Base-by-base conservation (phyloP, 176 grass and related monocot species). In the Rhipidocladum racemiflorum region DNA sequence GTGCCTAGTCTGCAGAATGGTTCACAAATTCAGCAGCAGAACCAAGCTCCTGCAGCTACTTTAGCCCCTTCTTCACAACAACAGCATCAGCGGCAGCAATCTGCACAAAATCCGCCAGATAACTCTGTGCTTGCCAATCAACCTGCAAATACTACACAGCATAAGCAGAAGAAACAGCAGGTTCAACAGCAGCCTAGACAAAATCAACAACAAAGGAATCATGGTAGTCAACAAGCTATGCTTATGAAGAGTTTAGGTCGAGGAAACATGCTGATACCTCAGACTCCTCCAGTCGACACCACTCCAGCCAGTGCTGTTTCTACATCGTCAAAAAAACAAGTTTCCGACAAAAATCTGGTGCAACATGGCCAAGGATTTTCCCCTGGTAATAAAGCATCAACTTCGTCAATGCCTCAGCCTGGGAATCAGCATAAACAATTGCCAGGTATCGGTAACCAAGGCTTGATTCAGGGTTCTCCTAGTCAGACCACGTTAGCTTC, bases 181-280 rank as follows among this genome's bases (percentile, higher is more conserved):
- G 82, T 32, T 63, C 87, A 87, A 16, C 91, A 81, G 48, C 92
- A 94, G 35, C 81, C 85, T 63, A 91, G 83, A 61, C 92, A 91
- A 69, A 94, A 89, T 73, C 82, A 81, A 43, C 90, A 92, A 70
- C 89, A 87, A 81, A 92, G 92, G 79, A 88, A 89, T 62, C 95
- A 91, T 39, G 83, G 78, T 68, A 94, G 91, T 65, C 95, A 95
- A 55, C 91, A 90, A 54, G 86, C 84, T 76, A 98, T 93, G 85
- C 92, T 92, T 61, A 85, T 92, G 70, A 94, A 94, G 86, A 89
- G 88, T 61, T 78, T 90, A 89, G 92, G 95, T 12, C 91, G 90
- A 85, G 90, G 92, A 75, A 87, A 88, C 82, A 90, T 90, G 73
- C 21, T 90, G 74, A 73, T 86, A 55, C 78, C 89, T 54, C 95